phyloP scores from a whole-genome alignment of 371 early-diverging fungal genomes.

The Batkoa obscura region DNA sequence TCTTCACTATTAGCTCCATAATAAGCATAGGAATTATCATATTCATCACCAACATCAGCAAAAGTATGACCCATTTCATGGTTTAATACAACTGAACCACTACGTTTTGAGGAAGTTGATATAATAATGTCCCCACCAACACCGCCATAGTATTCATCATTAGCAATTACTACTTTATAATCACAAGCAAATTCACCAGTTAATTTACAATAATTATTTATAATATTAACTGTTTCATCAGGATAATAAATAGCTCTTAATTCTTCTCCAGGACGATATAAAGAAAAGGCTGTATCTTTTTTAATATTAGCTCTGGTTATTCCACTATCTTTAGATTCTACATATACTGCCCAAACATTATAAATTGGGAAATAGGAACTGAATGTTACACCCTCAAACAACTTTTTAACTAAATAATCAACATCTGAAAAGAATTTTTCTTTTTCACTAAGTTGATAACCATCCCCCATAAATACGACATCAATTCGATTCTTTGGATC shows the following conservation, averaged over 20 bases:
- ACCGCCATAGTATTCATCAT: slow-evolving; percentile 33
- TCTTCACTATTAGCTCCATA: slow-evolving; percentile 22
- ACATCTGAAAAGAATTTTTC: slow-evolving; percentile 28
- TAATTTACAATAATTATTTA: neutral
- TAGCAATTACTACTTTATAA: slow-evolving; percentile 31
- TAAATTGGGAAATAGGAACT: slow-evolving; percentile 23
- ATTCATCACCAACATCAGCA: slow-evolving; percentile 29
- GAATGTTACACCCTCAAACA: slow-evolving; percentile 30
- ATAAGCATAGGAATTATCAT: slow-evolving; percentile 36
- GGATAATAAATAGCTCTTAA: slow-evolving; percentile 33
- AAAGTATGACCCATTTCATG: slow-evolving; percentile 38
- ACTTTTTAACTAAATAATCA: slow-evolving; percentile 18
- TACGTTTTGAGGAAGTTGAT: slow-evolving; percentile 25
- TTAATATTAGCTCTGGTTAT: slow-evolving; percentile 22
- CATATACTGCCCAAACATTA: slow-evolving; percentile 34
- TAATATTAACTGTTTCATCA: slow-evolving; percentile 10
- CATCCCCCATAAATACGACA: slow-evolving; percentile 43
- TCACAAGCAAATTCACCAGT: slow-evolving; percentile 15
- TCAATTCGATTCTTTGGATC: slow-evolving; percentile 27
- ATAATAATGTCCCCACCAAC: slow-evolving; percentile 41
- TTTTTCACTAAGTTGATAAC: slow-evolving; percentile 24
- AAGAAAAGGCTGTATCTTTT: slow-evolving; percentile 28
- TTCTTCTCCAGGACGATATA: slow-evolving; percentile 36
- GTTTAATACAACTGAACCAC: slow-evolving; percentile 29
- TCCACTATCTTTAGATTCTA: slow-evolving; percentile 22